A percentile compares a stretch with the other conserved stretches of the same genome.
These are phyloP conservation scores for Chalciporus pseudorubinellus DNA, from an alignment of 768 basidiomycete genomes.

Conservation along the genomic window DNA sequence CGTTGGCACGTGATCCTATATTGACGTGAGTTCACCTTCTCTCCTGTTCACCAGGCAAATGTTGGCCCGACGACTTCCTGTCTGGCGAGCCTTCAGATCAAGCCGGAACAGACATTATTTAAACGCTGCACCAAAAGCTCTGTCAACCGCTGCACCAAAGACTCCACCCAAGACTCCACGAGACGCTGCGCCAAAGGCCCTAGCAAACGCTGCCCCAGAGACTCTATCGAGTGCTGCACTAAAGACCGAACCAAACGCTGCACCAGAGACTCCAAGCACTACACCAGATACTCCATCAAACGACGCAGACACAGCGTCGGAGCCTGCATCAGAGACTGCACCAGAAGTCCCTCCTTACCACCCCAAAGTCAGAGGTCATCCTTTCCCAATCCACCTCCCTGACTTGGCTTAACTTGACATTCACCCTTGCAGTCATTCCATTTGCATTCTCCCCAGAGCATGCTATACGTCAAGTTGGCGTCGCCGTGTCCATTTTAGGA, in stretches of 20 bases:
- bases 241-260: too few relatives aligned
- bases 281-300: too few relatives aligned
- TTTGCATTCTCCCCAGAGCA: constrained; percentile 47
- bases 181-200: too few relatives aligned
- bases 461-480: constrained; percentile 41
- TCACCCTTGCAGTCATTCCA: constrained; percentile 43
- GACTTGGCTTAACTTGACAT: constrained; percentile 8
- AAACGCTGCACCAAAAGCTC: too few relatives aligned
- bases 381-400: background rate
- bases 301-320: too few relatives aligned
- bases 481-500: constrained; percentile 32
- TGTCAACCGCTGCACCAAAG: too few relatives aligned
- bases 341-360: constrained; percentile 23
- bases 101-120: constrained; percentile 15
- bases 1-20: constrained; percentile 24
- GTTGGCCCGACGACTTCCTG: constrained; percentile 13
- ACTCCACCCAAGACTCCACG: too few relatives aligned
- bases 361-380: constrained; percentile 41
- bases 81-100: background rate
- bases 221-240: background rate
- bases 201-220: background rate
- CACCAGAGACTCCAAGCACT: too few relatives aligned
- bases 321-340: background rate
- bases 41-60: constrained; percentile 6
- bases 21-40: too few relatives aligned